Evolutionary conservation across 805 yeast species (phyloP).

Genomic region (Ogataea neopini): DNA sequence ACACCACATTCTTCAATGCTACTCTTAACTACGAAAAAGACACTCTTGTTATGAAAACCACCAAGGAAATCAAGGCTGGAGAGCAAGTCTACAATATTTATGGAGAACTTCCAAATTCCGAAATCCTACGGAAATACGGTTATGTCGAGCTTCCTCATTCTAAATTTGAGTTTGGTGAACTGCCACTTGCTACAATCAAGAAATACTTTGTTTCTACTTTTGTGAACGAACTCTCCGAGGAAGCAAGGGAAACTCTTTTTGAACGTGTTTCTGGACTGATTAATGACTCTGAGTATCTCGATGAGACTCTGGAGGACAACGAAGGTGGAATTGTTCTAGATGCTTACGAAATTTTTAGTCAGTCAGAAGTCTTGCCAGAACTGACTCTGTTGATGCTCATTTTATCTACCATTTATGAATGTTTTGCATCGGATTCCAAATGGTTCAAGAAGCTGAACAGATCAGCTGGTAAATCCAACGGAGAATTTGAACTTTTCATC

Average conservation of each 20-base stretch:
- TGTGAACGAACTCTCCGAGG: constrained; percentile 26
- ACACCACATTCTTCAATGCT: constrained; percentile 76
- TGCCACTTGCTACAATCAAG: constrained; percentile 48
- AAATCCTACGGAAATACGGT: constrained; percentile 86
- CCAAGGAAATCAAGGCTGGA: constrained; percentile 56
- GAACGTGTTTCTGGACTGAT: constrained; percentile 42
- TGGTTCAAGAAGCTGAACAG: constrained; percentile 34
- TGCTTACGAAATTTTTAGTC: constrained; percentile 60
- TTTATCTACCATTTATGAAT: constrained; percentile 40
- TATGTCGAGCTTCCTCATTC: constrained; percentile 78
- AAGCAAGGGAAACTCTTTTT: constrained; percentile 25
- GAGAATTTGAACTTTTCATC: constrained; percentile 37
- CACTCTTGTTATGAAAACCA: constrained; percentile 69
- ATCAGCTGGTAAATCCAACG: constrained; percentile 18
- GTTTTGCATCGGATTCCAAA: constrained; percentile 32
- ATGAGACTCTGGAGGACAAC: constrained; percentile 32
- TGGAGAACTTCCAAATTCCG: constrained; percentile 91
- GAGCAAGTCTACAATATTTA: constrained; percentile 86
- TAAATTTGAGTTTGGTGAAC: constrained; percentile 77
- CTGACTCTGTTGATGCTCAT: constrained; percentile 54
- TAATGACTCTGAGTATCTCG: constrained; percentile 35
- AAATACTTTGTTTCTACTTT: constrained; percentile 36
- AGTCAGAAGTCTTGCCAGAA: constrained; percentile 64
- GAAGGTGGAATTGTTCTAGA: constrained; percentile 47
- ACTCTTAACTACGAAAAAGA: constrained; percentile 53